phyloP scores from a whole-genome alignment of 1,139 yeast species.

The Pichia inconspicua region DNA sequence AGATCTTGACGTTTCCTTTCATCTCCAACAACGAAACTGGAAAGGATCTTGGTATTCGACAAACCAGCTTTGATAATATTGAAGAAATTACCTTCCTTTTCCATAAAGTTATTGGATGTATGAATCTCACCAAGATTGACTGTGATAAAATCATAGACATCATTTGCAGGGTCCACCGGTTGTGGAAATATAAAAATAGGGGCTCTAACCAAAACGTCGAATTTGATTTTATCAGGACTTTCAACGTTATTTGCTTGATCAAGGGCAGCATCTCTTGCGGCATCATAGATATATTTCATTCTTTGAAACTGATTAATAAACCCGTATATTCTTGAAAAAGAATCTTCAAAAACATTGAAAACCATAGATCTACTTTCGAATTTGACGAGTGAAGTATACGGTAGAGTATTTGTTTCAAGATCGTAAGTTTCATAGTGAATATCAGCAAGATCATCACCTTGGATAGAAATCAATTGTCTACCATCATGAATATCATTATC shows the following conservation, averaged over 20 bases:
- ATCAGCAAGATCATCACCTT: conserved; percentile 74
- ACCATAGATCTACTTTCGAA: conserved; percentile 71
- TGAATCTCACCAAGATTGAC: conserved; percentile 80
- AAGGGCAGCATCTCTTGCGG: conserved; percentile 80
- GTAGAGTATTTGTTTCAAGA: conserved; percentile 37
- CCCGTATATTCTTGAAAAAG: conserved; percentile 58
- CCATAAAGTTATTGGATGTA: conserved; percentile 53
- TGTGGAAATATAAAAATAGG: conserved; percentile 81
- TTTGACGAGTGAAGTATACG: conserved; percentile 52
- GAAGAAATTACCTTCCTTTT: conserved; percentile 25
- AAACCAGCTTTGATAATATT: conserved; percentile 61
- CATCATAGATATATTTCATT: conserved; percentile 83
- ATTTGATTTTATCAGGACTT: conserved; percentile 53
- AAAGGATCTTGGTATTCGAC: conserved; percentile 57
- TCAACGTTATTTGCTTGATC: conserved; percentile 62
- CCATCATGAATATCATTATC: conserved; percentile 71
- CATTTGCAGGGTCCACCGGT: conserved; percentile 35
- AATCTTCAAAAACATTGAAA: conserved; percentile 73
- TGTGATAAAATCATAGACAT: conserved; percentile 52
- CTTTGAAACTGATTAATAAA: conserved; percentile 69
- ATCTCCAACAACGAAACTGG: conserved; percentile 47
- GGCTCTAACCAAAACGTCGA: conserved; percentile 66
- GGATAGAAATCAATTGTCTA: conserved; percentile 66
- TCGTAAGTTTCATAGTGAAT: conserved; percentile 79
- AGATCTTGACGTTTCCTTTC: conserved; percentile 40